phyloP scores from a whole-genome alignment of 306 rosid genomes.

The Fragaria vesca region DNA sequence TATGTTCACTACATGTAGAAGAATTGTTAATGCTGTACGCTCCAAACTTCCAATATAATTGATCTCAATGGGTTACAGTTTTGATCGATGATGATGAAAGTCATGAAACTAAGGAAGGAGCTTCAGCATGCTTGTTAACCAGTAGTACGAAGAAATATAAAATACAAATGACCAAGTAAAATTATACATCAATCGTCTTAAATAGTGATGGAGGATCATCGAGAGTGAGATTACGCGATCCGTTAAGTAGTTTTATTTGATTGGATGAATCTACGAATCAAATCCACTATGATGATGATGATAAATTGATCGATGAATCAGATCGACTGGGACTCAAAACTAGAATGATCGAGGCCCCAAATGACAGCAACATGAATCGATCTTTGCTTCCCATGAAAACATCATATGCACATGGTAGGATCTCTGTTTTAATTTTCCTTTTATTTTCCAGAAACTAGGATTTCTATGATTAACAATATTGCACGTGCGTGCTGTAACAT shows the following conservation, averaged over 20 bases:
- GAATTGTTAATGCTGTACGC: too few relatives aligned
- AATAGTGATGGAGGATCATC: neutral
- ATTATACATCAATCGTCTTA: neutral
- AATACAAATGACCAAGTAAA: neutral
- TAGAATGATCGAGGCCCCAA: conserved; percentile 1
- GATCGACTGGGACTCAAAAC: neutral
- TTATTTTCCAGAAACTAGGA: neutral
- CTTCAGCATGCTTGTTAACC: neutral
- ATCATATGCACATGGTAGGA: neutral
- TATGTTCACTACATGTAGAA: neutral
- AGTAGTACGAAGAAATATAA: neutral
- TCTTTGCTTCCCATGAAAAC: neutral
- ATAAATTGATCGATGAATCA: neutral
- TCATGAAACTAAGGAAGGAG: neutral
- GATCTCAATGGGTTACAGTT: neutral
- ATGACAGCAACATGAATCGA: neutral
- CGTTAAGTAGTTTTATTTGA: neutral
- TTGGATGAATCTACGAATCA: neutral
- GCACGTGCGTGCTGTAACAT: neutral
- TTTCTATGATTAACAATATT: neutral
- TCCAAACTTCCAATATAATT: neutral
- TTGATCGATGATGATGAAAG: neutral
- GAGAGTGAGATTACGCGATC: neutral
- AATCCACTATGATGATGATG: neutral
- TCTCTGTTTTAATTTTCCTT: neutral